These are phyloP conservation scores for Eimeria maxima DNA, from an alignment of 169 alveolate genomes.

Conservation along the genomic window DNA sequence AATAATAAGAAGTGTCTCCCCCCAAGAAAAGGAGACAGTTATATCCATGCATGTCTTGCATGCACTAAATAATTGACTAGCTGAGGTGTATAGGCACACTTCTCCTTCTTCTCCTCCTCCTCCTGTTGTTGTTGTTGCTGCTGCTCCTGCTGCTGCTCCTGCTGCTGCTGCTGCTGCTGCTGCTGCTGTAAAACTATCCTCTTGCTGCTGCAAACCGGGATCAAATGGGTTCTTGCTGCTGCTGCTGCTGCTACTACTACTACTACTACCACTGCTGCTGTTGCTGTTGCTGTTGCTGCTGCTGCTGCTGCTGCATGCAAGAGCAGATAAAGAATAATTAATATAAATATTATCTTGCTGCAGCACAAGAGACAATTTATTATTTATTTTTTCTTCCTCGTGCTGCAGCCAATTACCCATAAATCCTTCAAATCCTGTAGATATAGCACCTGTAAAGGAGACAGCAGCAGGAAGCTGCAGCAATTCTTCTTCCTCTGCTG, in stretches of 20 bases:
- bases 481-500: background rate
- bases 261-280: no score
- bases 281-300: background rate
- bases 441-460: slow-evolving; percentile 21
- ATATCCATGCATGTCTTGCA: background rate
- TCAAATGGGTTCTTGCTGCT: background rate
- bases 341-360: background rate
- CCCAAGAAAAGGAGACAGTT: background rate
- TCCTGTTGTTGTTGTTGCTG: background rate
- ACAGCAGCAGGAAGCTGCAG: slow-evolving; percentile 15
- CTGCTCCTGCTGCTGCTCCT: slow-evolving; percentile 54
- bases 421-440: background rate
- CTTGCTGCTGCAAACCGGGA: background rate
- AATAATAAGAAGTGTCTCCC: background rate
- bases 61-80: background rate
- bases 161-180: slow-evolving; percentile 43
- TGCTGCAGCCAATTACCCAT: background rate
- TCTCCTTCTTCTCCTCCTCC: slow-evolving; percentile 26
- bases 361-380: background rate
- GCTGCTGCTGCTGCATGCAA: background rate
- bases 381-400: background rate
- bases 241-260: no score
- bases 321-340: background rate
- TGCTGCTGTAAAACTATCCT: background rate
- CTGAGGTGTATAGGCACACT: slow-evolving; percentile 34